phyloP scores from a whole-genome alignment of 129 eudicot species.

The Centaurea solstitialis region DNA sequence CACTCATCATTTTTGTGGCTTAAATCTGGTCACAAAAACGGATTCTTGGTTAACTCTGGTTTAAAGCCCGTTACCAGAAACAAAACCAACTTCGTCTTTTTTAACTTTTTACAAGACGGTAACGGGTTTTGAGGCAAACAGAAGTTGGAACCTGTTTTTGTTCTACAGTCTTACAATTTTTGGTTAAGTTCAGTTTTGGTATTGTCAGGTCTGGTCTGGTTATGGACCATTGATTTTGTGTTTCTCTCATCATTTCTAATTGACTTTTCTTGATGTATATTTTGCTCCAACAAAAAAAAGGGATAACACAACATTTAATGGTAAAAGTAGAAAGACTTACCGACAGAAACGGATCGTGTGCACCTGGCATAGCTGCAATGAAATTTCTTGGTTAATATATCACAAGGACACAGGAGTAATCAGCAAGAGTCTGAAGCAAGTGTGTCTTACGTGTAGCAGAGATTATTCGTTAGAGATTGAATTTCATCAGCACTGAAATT shows the following conservation, averaged over 20 bases:
- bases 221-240: constrained; percentile 1
- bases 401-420: background rate
- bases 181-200: background rate
- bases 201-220: background rate
- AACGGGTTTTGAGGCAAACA: background rate
- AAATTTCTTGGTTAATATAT: background rate
- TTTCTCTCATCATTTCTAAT: background rate
- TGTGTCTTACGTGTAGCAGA: constrained; percentile 81
- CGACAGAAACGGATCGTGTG: constrained; percentile 94
- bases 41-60: background rate
- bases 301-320: background rate
- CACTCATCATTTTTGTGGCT: background rate
- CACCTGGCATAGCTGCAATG: constrained; percentile 84
- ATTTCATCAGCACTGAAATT: constrained; percentile 81
- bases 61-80: background rate
- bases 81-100: background rate
- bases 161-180: background rate
- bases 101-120: background rate
- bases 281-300: background rate
- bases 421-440: background rate
- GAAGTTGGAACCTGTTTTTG: background rate
- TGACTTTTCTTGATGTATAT: background rate
- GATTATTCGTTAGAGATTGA: constrained; percentile 77
- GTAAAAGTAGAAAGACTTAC: constrained; percentile 34
- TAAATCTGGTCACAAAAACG: too few relatives aligned